These are phyloP conservation scores for Alternaria ethzedia DNA, from an alignment of 2,329 filamentous ascomycete species.

Conservation along the genomic window DNA sequence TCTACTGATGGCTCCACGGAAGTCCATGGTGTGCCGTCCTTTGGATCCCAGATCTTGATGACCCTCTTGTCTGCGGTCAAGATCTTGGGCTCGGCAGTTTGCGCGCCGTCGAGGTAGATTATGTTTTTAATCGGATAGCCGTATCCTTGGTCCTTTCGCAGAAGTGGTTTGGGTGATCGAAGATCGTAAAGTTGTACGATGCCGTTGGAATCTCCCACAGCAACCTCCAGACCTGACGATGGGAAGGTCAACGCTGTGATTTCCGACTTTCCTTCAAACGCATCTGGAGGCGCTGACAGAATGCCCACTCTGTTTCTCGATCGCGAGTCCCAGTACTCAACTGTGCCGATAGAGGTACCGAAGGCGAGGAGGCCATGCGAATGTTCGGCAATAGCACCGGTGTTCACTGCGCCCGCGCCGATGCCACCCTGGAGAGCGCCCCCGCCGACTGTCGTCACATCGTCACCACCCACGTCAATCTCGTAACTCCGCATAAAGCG, in stretches of 20 bases:
- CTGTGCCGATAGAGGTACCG: constrained; percentile 91
- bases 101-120: constrained; percentile 71
- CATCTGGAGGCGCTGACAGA: constrained; percentile 62
- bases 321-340: constrained; percentile 95
- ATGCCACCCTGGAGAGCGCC: constrained; percentile 87
- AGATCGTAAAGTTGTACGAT: constrained; percentile 91
- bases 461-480: constrained; percentile 86
- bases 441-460: constrained; percentile 68
- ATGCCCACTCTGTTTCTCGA: constrained; percentile 82
- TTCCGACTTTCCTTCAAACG: constrained; percentile 58
- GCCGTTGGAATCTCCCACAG: constrained; percentile 85
- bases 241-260: constrained; percentile 90
- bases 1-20: constrained; percentile 94
- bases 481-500: constrained; percentile 95
- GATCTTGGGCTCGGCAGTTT: constrained; percentile 73
- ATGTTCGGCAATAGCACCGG: constrained; percentile 82
- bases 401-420: constrained; percentile 83
- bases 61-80: constrained; percentile 92
- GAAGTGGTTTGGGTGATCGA: constrained; percentile 80
- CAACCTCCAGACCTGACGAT: constrained; percentile 80
- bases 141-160: constrained; percentile 95
- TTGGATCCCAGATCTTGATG: constrained; percentile 94
- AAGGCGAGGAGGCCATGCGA: constrained; percentile 92
- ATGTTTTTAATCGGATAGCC: constrained; percentile 91
- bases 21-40: constrained; percentile 87